Percentiles rank a stretch among this genome's conserved stretches.
These are phyloP conservation scores for Austroboletus festivus DNA, from an alignment of 768 basidiomycete species.

Conservation along the genomic window DNA sequence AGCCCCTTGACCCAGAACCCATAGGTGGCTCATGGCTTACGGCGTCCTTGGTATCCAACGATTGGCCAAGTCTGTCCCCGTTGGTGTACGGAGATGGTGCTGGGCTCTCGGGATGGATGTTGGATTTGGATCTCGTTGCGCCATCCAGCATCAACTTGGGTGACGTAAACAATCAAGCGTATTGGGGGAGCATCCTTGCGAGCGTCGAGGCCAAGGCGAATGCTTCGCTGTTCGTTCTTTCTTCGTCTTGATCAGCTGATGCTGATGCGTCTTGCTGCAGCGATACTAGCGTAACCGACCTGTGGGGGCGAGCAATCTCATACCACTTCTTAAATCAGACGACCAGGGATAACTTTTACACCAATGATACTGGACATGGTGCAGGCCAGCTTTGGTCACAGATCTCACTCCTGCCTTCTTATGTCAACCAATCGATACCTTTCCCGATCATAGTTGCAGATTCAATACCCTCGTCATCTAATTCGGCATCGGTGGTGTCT, in stretches of 20 bases:
- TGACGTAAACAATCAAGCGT: constrained; percentile 46
- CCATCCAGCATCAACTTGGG: constrained; percentile 51
- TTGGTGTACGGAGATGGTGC: constrained; percentile 57
- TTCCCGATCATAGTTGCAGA: constrained; percentile 67
- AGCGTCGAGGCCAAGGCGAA: constrained; percentile 56
- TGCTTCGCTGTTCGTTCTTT: constrained; percentile 45
- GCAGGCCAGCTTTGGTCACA: constrained; percentile 70
- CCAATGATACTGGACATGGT: constrained; percentile 58
- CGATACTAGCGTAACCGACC: constrained; percentile 62
- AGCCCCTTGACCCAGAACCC: neutral
- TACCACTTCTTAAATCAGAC: constrained; percentile 76
- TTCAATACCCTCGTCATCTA: constrained; percentile 43
- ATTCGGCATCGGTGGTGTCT: constrained; percentile 36
- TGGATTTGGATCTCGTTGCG: constrained; percentile 54
- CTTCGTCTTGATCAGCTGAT: neutral
- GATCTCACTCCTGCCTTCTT: constrained; percentile 49
- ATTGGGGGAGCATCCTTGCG: constrained; percentile 52
- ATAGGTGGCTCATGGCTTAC: constrained; percentile 68
- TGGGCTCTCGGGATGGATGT: constrained; percentile 49
- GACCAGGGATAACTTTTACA: constrained; percentile 54
- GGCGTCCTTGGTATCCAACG: constrained; percentile 59
- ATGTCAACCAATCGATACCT: constrained; percentile 48
- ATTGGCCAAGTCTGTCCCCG: constrained; percentile 55
- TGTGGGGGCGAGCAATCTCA: constrained; percentile 61
- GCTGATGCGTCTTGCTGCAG: constrained; percentile 28